A percentile compares a stretch with the other conserved stretches of the same genome.
These are phyloP conservation scores for Hanseniaspora valbyensis DNA, from an alignment of 805 yeast species.

Conservation along the genomic window DNA sequence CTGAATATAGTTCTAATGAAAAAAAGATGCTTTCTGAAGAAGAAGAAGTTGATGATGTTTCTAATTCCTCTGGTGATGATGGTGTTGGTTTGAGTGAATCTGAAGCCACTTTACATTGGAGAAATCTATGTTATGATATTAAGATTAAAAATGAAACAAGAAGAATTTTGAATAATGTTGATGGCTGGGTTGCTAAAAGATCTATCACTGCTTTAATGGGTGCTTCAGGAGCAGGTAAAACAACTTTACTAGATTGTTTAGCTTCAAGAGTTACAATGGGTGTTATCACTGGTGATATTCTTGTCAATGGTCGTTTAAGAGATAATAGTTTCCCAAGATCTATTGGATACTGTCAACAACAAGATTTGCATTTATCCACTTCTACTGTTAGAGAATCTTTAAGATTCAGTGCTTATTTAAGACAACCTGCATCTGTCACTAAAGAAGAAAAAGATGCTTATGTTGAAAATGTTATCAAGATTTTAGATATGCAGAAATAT, in stretches of 20 bases:
- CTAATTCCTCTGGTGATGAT: slow-evolving; percentile 18
- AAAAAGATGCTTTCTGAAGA: slow-evolving; percentile 17
- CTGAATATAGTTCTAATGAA: neutral
- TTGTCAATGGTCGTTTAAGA: slow-evolving; percentile 52
- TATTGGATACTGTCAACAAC: slow-evolving; percentile 70
- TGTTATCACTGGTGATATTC: slow-evolving; percentile 55
- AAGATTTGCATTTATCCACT: slow-evolving; percentile 55
- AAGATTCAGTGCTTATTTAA: slow-evolving; percentile 51
- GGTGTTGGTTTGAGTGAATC: slow-evolving; percentile 27
- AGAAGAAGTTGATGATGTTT: slow-evolving; percentile 20
- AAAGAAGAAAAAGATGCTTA: slow-evolving; percentile 48
- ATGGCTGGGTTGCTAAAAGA: slow-evolving; percentile 78
- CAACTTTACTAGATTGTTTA: slow-evolving; percentile 59
- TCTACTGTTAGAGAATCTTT: slow-evolving; percentile 66
- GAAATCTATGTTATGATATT: slow-evolving; percentile 59
- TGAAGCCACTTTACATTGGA: slow-evolving; percentile 63
- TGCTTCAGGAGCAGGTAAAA: slow-evolving; percentile 73
- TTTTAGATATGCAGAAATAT: slow-evolving; percentile 52
- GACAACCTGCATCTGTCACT: slow-evolving; percentile 49
- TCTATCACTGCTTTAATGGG: slow-evolving; percentile 71
- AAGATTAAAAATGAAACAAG: slow-evolving; percentile 50
- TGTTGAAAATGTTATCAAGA: slow-evolving; percentile 52
- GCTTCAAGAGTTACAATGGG: slow-evolving; percentile 64
- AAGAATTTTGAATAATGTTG: slow-evolving; percentile 51
- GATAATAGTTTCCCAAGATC: slow-evolving; percentile 50